Base-by-base conservation (phyloP, 2,329 filamentous ascomycete genomes). In the Fusarium nodosum region DNA sequence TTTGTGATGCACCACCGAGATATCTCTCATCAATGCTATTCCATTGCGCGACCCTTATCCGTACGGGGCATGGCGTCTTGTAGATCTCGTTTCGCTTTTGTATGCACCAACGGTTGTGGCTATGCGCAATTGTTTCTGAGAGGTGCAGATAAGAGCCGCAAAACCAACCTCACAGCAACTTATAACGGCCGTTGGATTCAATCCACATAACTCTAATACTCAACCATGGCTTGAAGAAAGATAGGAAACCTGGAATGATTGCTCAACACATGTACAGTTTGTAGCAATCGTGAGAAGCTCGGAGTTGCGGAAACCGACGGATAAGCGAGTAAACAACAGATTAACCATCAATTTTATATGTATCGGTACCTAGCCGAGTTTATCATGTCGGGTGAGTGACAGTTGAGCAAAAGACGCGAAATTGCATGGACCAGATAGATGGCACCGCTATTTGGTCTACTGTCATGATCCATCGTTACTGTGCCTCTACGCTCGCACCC, bases 291-390 rank as follows among this genome's bases (percentile, higher is more conserved):
- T 60, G 30, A 44, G 41, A 52, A 41, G 44, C 42, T 70, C 64
- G 69, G 64, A 42, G 59, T 63, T 53, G 44, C 72, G 72, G 72
- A 74, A 55, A 67, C 64, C 67, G 67, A 68, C 67, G 67, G 67
- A 62, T 28, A 68, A 70, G 61, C 63, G 67, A 69, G 67, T 64
- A n/a, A 28, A 51, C 41, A 45, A 54, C 53, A 60, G 56, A 65
- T 52, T 36, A 10, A 51, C 34, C 34, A 39, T 39, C n/a, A 39
- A 39, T 30, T 22, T 41, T 52, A 24, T 70, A 74, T 52, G 48
- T 74, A 74, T 71, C 67, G 68, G 72, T 74, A 74, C 72, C 64
- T 74, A 53, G n/a, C 64, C 57, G 64, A 69, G 46, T 51, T 60
- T 24, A 71, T 60, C 47, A 53, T 60, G 44, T 22, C 16, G 45